Conservation (phyloP, 1,284 basidiomycete genomes). For the Rhodotorula sp. region DNA sequence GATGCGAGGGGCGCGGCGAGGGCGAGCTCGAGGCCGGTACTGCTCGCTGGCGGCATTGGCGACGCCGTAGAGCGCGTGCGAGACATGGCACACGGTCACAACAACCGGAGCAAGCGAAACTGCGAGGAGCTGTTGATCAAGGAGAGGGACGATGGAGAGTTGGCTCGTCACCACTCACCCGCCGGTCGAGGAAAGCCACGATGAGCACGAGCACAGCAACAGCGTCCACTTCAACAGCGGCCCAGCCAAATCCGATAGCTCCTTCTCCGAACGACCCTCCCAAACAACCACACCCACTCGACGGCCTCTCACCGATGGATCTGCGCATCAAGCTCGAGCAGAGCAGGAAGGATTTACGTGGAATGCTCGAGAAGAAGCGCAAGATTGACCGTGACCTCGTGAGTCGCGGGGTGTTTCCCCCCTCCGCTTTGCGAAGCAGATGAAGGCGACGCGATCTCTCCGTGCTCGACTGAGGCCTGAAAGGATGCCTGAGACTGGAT, state of each 20-base stretch:
- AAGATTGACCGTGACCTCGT: conserved; percentile 41
- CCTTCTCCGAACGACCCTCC: not conserved
- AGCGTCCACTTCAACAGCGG: not conserved
- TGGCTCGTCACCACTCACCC: no score
- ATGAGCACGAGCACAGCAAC: conserved; percentile 6
- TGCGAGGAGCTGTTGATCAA: not conserved
- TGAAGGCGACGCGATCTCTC: no score
- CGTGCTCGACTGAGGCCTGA: no score
- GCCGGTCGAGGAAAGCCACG: not conserved
- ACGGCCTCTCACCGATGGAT: conserved; percentile 34
- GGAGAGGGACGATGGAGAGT: not conserved
- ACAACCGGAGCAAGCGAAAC: not conserved
- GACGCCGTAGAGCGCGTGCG: not conserved
- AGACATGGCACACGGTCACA: conserved; percentile 5
- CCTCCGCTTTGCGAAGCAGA: no score
- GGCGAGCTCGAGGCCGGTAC: conserved; percentile 14
- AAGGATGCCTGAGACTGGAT: no score
- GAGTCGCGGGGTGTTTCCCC: not conserved
- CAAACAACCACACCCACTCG: conserved; percentile 11
- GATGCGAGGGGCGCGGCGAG: not conserved
- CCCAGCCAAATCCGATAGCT: not conserved
- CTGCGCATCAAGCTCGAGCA: conserved; percentile 39
- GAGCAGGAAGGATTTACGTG: conserved; percentile 23
- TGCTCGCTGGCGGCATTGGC: not conserved
- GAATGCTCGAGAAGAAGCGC: conserved; percentile 38